Conservation (phyloP, 1,284 basidiomycete genomes). For the Cryptococcus deneoformans region DNA sequence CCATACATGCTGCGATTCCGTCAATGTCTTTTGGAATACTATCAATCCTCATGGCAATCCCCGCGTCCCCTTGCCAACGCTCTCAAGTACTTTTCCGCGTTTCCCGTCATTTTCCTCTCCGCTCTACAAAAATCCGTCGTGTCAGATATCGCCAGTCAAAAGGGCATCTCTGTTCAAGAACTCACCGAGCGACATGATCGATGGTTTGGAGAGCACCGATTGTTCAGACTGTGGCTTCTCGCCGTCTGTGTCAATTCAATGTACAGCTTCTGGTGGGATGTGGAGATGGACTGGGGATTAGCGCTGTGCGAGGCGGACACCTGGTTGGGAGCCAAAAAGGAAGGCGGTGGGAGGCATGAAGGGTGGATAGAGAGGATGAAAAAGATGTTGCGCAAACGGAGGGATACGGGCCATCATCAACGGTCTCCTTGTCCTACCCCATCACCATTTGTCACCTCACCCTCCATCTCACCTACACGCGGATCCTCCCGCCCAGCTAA, state of each 20-base stretch:
- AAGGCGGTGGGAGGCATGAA: constrained; percentile 5
- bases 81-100: constrained; percentile 92
- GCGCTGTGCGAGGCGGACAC: constrained; percentile 61
- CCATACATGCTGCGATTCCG: constrained; percentile 89
- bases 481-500: constrained; percentile 9
- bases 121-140: constrained; percentile 74
- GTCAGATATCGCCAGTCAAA: constrained; percentile 56
- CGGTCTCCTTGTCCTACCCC: constrained; percentile 44
- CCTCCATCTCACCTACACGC: constrained; percentile 4
- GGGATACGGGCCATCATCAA: constrained; percentile 20
- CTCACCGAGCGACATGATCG: constrained; percentile 50
- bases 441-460: constrained; percentile 11
- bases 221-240: constrained; percentile 84
- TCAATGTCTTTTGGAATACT: constrained; percentile 88
- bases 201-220: constrained; percentile 71
- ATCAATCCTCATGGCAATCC: constrained; percentile 62
- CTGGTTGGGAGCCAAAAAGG: constrained; percentile 30
- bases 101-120: constrained; percentile 95
- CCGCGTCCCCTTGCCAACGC: constrained; percentile 86
- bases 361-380: constrained; percentile 5
- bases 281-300: constrained; percentile 97
- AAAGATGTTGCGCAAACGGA: constrained; percentile 4
- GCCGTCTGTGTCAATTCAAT: constrained; percentile 83
- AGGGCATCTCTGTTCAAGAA: constrained; percentile 51
- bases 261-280: constrained; percentile 99